Conservation (phyloP, 495 filamentous ascomycete genomes). For the Xylaria palmicola region DNA sequence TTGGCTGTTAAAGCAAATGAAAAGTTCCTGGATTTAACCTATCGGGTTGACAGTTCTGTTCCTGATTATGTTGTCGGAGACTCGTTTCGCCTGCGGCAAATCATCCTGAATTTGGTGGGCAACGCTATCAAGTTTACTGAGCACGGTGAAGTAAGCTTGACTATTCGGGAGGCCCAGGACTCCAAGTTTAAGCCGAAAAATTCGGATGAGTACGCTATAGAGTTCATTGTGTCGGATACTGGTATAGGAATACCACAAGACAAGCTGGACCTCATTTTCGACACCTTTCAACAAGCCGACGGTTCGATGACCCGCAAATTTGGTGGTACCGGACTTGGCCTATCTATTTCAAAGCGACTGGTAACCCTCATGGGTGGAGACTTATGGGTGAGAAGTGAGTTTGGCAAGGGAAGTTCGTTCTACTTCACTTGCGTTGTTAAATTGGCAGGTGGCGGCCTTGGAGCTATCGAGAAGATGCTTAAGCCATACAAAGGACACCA, state of each 20-base stretch:
- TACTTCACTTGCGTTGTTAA: slow-evolving; percentile 96
- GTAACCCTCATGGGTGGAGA: slow-evolving; percentile 97
- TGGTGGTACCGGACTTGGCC: slow-evolving; percentile 90
- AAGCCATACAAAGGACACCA: slow-evolving; percentile 88
- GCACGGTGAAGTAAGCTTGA: slow-evolving; percentile 92
- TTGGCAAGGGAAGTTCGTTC: slow-evolving; percentile 92
- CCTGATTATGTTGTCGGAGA: slow-evolving; percentile 97
- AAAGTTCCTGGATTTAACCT: slow-evolving; percentile 89
- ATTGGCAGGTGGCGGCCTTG: slow-evolving; percentile 78
- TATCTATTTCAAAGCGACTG: slow-evolving; percentile 94
- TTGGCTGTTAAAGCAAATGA: slow-evolving; percentile 97
- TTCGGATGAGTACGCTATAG: slow-evolving; percentile 82
- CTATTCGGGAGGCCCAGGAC: slow-evolving; percentile 74
- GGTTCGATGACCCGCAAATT: slow-evolving; percentile 97
- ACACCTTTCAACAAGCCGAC: slow-evolving; percentile 99
- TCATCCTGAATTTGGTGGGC: slow-evolving; percentile 80
- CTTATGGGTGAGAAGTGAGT: slow-evolving; percentile 94
- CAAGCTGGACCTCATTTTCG: slow-evolving; percentile 97
- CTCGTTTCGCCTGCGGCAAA: slow-evolving; percentile 93
- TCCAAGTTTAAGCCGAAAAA: slow-evolving; percentile 54
- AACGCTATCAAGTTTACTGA: slow-evolving; percentile 97
- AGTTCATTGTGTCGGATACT: slow-evolving; percentile 96
- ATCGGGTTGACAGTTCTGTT: slow-evolving; percentile 89
- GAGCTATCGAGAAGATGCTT: slow-evolving; percentile 77
- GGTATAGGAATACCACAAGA: slow-evolving; percentile 96